Evolutionary conservation across 2,329 filamentous ascomycete genomes (phyloP).

Genomic region (Xylariaceae sp.): DNA sequence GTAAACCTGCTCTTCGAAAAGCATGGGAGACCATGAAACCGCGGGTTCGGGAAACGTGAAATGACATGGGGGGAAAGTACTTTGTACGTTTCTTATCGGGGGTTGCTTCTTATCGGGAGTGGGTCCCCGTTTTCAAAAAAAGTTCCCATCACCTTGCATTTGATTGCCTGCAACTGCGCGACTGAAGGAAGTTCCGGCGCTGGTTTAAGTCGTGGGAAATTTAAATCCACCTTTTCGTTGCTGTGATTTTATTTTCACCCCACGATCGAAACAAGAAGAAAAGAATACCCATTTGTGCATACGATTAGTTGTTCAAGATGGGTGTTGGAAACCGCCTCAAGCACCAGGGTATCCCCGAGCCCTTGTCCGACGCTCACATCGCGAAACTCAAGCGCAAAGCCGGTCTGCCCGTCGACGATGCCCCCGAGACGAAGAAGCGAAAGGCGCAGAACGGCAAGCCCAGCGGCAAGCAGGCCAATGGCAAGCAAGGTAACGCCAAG

Average conservation of each 20-base stretch:
- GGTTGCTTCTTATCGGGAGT: constrained; percentile 22
- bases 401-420: constrained; percentile 57
- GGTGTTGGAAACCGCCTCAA: constrained; percentile 88
- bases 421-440: constrained; percentile 60
- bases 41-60: too few relatives aligned
- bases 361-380: constrained; percentile 74
- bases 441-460: constrained; percentile 33
- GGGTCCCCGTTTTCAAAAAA: constrained; percentile 22
- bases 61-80: too few relatives aligned
- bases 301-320: constrained; percentile 51
- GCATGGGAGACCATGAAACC: too few relatives aligned
- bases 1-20: not conserved
- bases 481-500: constrained; percentile 12
- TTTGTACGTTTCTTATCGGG: constrained; percentile 20
- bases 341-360: constrained; percentile 72
- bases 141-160: constrained; percentile 9
- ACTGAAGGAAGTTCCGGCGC: too few relatives aligned
- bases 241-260: too few relatives aligned
- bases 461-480: constrained; percentile 11
- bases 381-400: constrained; percentile 82
- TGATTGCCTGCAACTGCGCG: too few relatives aligned
- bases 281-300: not conserved
- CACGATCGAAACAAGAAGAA: too few relatives aligned
- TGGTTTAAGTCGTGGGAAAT: too few relatives aligned
- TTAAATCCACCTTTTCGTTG: too few relatives aligned